Percentiles rank a stretch among this genome's conserved stretches.
Conservation (phyloP, 495 filamentous ascomycete genomes). For the Aspergillus haitiensis region DNA sequence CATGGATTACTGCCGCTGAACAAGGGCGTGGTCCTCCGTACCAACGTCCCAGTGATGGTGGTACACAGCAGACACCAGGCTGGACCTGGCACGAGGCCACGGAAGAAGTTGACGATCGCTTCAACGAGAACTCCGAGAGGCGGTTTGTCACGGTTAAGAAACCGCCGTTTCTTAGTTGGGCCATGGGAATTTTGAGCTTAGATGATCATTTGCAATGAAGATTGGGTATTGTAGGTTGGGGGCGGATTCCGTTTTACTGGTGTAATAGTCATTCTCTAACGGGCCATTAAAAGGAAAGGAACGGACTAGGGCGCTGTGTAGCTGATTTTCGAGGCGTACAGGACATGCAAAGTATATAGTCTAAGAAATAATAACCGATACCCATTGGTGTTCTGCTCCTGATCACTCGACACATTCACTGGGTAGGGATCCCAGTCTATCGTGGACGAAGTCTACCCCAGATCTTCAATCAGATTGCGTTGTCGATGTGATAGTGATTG, state of each 20-base stretch:
- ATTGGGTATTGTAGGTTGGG: neutral
- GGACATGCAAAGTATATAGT: neutral
- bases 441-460: neutral
- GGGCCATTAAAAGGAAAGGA: neutral
- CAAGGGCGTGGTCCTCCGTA: slow-evolving; percentile 77
- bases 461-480: neutral
- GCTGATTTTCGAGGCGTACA: neutral
- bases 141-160: slow-evolving; percentile 50
- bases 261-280: neutral
- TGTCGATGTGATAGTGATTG: neutral
- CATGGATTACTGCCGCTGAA: slow-evolving; percentile 72
- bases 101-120: slow-evolving; percentile 10
- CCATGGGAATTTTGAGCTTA: slow-evolving; percentile 58
- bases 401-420: neutral
- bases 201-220: slow-evolving; percentile 54
- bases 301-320: neutral
- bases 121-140: slow-evolving; percentile 42
- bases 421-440: neutral
- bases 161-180: slow-evolving; percentile 50
- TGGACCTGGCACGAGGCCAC: slow-evolving; percentile 20
- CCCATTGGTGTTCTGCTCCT: neutral
- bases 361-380: neutral
- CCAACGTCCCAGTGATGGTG: slow-evolving; percentile 17
- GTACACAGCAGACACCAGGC: neutral
- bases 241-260: neutral